Evolutionary conservation across 495 filamentous ascomycete species (phyloP), one percentile per base, ranked within the genome.

Genomic region (Terfezia boudieri): DNA sequence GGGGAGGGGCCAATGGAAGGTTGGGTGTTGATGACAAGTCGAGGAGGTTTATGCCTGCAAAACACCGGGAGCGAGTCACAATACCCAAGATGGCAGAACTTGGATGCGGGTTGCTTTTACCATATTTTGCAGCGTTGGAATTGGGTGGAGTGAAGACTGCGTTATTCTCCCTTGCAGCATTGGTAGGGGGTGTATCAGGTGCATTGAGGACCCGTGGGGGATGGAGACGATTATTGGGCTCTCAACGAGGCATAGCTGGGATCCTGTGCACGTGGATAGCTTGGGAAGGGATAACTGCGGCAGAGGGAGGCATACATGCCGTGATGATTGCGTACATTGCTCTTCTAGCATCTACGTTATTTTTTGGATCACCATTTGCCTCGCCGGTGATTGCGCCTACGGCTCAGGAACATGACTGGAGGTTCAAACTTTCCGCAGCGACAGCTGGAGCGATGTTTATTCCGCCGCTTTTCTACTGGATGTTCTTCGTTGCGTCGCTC

Each of bases 71-170:
- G 41, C 48, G 49, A 14, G 43, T 61, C 9, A 57, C 50, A n/a
- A 37, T 49, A 22, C 38, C 56, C 7, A 52, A 53, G 22, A 55
- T 63, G 12, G 8, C 55, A n/a, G 58, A 60, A 26, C 60, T 55
- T 32, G 61, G 55, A 9, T 2, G 55, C 6, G 37, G 52, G 12
- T 20, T 63, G n/a, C 60, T 55, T 50, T 46, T 50, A 11, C 56
- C 58, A 0, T 64, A 61, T 52, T 59, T 57, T 55, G 62, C 61
- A 0, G 57, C 53, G 9, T n/a, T 61, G n/a, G 59, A 65, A 41
- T 46, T 65, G 16, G 62, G 62, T 7, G 59, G 56, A 11, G 61
- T 57, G 1, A 59, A 61, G 37, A 56, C 61, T 51, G 56, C 51
- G 12, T 35, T 52, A 11, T 36, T 65, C 8, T 55, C 63, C 53